Evolutionary conservation across 352 stramenopile species (phyloP), one percentile per base, ranked within the genome.

Genomic region (Phytophthora megakarya): DNA sequence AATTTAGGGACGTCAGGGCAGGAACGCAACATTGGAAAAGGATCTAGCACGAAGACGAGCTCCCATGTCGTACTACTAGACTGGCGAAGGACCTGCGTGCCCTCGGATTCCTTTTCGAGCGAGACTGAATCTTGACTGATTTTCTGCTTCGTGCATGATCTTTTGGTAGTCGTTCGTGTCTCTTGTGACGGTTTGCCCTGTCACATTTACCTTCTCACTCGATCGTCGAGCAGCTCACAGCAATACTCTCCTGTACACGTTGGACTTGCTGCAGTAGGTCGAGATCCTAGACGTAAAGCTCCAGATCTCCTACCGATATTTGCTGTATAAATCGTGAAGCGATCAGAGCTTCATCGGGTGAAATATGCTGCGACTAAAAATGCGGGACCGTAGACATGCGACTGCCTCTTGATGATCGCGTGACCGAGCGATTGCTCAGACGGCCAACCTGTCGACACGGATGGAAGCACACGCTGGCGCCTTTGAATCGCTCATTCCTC

Each of bases 91-190:
- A n/a, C n/a, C n/a, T 11, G 28, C 10, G 18, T 21, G 21, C 26
- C 33, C 12, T 45, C 22, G 22, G 35, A 47, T 37, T 37, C 49
- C 33, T 26, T 35, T 18, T 57, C 19, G 50, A 40, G 50, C 21
- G n/a, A 15, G 26, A 50, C 13, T 35, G 30, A 35, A 35, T 35
- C 30, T 35, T 35, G 13, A n/a, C 39, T 64, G 23, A 9, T 58
- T 65, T 65, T 65, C 57, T 65, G 57, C 46, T 65, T 65, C 42
- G 56, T 51, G 52, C 52, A 61, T 39, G 40, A 53, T 51, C 28
- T 50, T 51, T 64, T 56, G 23, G 33, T 58, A 52, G 57, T 65
- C 46, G 56, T 49, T 35, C 56, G 45, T 65, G 45, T 65, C 56
- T 65, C 57, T 65, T 58, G 57, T 57, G 54, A 13, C 54, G n/a